These are phyloP conservation scores for Zasmidium cellare DNA, from an alignment of 2,329 filamentous ascomycete genomes.

Conservation along the genomic window DNA sequence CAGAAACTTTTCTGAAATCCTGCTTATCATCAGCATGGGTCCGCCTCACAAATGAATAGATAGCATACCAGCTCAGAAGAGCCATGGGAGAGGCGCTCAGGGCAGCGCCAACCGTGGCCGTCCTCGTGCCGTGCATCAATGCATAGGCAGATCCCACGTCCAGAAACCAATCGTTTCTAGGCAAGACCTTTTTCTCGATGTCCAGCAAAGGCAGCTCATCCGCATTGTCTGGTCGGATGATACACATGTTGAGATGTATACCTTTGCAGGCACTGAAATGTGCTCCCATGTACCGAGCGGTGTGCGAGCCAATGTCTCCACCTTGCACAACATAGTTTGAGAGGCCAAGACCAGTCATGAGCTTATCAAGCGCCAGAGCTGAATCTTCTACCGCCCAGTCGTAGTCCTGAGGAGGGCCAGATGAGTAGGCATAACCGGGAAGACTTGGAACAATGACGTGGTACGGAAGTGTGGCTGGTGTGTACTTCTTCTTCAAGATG, in stretches of 20 bases:
- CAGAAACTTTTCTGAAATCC: not conserved
- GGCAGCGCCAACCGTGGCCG: not conserved
- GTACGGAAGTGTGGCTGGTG: conserved; percentile 46
- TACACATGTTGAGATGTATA: conserved; percentile 26
- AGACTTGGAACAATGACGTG: conserved; percentile 57
- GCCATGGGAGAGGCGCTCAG: not conserved
- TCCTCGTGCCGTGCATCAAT: not conserved
- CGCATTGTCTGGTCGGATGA: not conserved
- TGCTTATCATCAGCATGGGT: not conserved
- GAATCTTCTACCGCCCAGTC: conserved; percentile 43
- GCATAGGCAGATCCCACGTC: not conserved
- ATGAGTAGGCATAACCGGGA: conserved; percentile 53
- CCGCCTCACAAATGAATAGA: not conserved
- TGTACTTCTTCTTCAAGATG: not conserved
- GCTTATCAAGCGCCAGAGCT: conserved; percentile 48
- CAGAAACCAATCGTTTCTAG: not conserved
- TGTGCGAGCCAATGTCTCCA: conserved; percentile 52
- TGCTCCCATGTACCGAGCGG: conserved; percentile 40
- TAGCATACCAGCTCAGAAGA: not conserved
- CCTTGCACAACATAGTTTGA: conserved; percentile 47
- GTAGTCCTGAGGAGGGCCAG: conserved; percentile 44
- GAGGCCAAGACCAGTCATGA: conserved; percentile 47
- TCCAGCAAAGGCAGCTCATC: not conserved
- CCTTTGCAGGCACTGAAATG: conserved; percentile 18
- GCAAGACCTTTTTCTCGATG: not conserved